Evolutionary conservation across 495 filamentous ascomycete species (phyloP).

Genomic region (Aspergillus carlsbadensis): DNA sequence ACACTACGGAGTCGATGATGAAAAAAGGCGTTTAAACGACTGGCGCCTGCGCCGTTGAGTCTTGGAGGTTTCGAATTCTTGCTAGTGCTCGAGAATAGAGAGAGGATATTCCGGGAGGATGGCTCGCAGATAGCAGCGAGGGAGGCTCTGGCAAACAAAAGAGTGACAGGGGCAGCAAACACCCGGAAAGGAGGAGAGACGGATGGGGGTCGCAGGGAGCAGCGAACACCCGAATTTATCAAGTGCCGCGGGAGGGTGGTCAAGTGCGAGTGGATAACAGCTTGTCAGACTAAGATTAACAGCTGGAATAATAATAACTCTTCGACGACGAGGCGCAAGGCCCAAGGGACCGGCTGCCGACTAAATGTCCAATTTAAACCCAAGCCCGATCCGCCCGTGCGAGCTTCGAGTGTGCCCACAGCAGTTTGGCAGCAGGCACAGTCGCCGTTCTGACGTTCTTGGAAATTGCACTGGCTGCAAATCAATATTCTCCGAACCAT

Average conservation of each 20-base stretch:
- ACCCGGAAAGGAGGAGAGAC: not conserved
- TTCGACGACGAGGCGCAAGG: not conserved
- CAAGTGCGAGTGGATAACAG: not conserved
- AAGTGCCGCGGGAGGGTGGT: not conserved
- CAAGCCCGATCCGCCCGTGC: constrained; percentile 7
- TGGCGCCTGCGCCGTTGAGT: not conserved
- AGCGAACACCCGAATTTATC: constrained; percentile 1
- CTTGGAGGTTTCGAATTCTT: not conserved
- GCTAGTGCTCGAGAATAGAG: not conserved
- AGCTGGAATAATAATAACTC: too few species aligned
- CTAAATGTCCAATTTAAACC: constrained; percentile 4
- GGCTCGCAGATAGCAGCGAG: not conserved
- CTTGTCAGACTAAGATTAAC: too few species aligned
- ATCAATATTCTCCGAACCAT: not conserved
- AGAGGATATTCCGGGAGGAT: not conserved
- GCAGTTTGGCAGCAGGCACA: not conserved
- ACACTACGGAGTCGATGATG: constrained; percentile 1
- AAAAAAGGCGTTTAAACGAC: not conserved
- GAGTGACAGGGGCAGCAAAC: not conserved
- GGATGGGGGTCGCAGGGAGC: not conserved
- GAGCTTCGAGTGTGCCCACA: not conserved
- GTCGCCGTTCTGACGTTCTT: not conserved
- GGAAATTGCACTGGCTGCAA: not conserved
- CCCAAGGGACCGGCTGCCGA: not conserved
- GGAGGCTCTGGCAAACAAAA: not conserved